Base-by-base conservation (phyloP, 176 grass and related monocot genomes). In the Rhynchospora pubera region DNA sequence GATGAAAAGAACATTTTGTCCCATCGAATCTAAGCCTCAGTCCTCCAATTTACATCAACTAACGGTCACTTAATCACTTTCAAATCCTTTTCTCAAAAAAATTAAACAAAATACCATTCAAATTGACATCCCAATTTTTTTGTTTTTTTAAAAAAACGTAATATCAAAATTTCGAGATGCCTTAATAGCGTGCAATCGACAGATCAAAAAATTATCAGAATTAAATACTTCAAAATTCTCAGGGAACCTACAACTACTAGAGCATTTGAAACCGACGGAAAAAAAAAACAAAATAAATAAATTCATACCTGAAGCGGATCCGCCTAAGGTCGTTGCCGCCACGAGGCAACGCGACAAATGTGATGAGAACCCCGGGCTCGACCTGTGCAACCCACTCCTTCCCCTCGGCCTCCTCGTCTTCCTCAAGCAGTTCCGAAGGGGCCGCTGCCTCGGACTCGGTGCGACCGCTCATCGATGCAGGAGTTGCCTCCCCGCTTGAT, bases 341-440 rank as follows among this genome's bases (percentile, higher is more conserved):
- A n/a, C 91, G 87, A 9, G 90, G 84, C 83, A 96, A 83, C 0
- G 93, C 88, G 46, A 95, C 82, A 85, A 99, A 99, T 23, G 96
- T 99, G 87, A 99, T 99, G 73, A 95, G 92, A 65, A 99, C 93
- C 1, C 96, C 96, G 5, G 93, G 93, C 86, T 99, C 96, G 4
- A 99, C 96, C 82, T 99, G 96, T 43, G 96, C 93, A 84, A 90
- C 83, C 96, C 96, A 95, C 84, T 99, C 96, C 87, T 90, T 99
- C n/a, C 84, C 87, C 55, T 93, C 89, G 0, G 87, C 89, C 45
- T 87, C 93, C 79, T 91, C 93, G 26, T 70, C 91, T 9, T 86
- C 81, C 65, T 88, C 92, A 0, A 87, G 51, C 64, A 26, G 21
- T 7, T 71, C 85, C 16, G 45, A 78, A 14, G 65, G 48, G n/a